Conservation (phyloP, 768 basidiomycete genomes). For the Leccinum boreale region DNA sequence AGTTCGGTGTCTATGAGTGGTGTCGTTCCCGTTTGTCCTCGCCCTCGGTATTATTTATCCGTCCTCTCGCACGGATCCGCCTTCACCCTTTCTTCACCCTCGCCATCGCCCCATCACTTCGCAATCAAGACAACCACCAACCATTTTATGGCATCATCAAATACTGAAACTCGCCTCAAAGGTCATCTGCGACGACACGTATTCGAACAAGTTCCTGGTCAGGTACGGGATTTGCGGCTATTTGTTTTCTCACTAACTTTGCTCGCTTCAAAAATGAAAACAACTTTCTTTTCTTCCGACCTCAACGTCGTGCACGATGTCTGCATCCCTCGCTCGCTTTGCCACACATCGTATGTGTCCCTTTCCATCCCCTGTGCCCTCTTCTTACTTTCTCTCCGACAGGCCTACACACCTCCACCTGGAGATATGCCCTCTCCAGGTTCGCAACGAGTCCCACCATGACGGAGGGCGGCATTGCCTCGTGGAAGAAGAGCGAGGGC, state of each 20-base stretch:
- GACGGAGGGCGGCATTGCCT: conserved; percentile 98
- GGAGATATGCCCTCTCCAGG: conserved; percentile 74
- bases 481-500: conserved; percentile 97
- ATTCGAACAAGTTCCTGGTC: no score
- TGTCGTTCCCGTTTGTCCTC: no score
- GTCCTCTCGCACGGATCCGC: no score
- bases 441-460: conserved; percentile 99
- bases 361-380: neutral
- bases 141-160: no score
- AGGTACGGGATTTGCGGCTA: conserved; percentile 24
- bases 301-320: conserved; percentile 42
- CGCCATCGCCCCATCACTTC: no score
- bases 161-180: no score
- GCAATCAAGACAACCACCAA: no score
- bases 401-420: conserved; percentile 84
- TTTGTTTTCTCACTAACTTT: conserved; percentile 23
- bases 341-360: conserved; percentile 58
- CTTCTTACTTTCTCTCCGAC: conserved; percentile 5
- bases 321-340: conserved; percentile 60
- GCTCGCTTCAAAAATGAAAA: conserved; percentile 11
- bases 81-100: no score
- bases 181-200: no score
- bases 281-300: neutral
- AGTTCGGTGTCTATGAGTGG: no score
- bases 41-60: no score